Evolutionary conservation across 2,329 filamentous ascomycete species (phyloP).

Genomic region (Penicillium glabrum): DNA sequence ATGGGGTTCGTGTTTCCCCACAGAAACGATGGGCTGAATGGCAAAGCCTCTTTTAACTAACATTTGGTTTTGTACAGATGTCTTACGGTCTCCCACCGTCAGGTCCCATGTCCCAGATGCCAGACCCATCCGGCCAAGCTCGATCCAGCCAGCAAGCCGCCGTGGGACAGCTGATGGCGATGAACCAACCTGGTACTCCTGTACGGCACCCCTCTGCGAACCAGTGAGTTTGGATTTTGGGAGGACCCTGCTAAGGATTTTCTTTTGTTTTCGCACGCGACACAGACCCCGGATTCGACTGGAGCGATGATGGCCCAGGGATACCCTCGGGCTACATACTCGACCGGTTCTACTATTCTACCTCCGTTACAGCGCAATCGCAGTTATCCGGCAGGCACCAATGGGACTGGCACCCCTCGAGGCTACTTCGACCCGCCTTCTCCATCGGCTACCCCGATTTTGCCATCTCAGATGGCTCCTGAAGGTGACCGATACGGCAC

Average conservation of each 20-base stretch:
- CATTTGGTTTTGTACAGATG: constrained; percentile 23
- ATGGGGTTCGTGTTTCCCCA: constrained; percentile 30
- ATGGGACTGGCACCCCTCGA: constrained; percentile 29
- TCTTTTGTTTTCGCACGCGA: constrained; percentile 20
- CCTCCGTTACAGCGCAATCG: constrained; percentile 37
- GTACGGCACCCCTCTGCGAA: constrained; percentile 33
- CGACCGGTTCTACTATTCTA: constrained; percentile 33
- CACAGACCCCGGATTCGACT: constrained; percentile 36
- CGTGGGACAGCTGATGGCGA: constrained; percentile 37
- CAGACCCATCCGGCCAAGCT: constrained; percentile 33
- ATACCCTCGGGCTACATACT: constrained; percentile 36
- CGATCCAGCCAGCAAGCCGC: constrained; percentile 37
- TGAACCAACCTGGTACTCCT: constrained; percentile 40
- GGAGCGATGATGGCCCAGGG: constrained; percentile 38
- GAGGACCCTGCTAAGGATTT: constrained; percentile 29
- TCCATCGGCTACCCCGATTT: constrained; percentile 33
- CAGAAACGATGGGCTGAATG: not conserved
- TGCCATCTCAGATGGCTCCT: constrained; percentile 36
- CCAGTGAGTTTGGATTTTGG: constrained; percentile 20
- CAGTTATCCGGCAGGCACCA: constrained; percentile 30
- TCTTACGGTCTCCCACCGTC: constrained; percentile 35
- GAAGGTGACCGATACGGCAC: constrained; percentile 35
- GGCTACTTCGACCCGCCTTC: constrained; percentile 36
- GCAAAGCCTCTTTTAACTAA: constrained; percentile 1
- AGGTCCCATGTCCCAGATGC: constrained; percentile 34